Evolutionary conservation across 2,329 filamentous ascomycete genomes (phyloP).

Genomic region (Pezicula radicicola): DNA sequence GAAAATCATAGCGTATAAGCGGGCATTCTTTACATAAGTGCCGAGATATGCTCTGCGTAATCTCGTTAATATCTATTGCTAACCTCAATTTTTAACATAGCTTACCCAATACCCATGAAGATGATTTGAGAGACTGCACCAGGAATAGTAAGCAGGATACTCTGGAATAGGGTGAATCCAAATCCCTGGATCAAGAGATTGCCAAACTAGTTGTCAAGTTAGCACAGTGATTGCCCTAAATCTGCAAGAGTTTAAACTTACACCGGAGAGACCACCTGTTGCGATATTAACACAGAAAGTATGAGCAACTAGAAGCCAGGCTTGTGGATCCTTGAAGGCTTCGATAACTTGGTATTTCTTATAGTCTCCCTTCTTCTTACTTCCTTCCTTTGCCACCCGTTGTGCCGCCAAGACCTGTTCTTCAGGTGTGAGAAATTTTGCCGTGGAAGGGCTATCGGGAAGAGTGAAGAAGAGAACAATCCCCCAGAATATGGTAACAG

Average conservation of each 20-base stretch:
- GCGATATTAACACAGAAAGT: constrained; percentile 43
- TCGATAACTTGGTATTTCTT: constrained; percentile 47
- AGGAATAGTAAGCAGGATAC: not conserved
- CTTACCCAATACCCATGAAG: not conserved
- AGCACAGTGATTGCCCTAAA: constrained; percentile 11
- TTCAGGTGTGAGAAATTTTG: constrained; percentile 34
- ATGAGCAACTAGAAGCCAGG: constrained; percentile 53
- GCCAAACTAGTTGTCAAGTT: constrained; percentile 31
- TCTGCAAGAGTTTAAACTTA: no score
- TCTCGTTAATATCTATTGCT: not conserved
- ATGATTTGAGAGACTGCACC: not conserved
- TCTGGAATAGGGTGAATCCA: constrained; percentile 21
- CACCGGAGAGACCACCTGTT: constrained; percentile 33
- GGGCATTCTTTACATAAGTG: not conserved
- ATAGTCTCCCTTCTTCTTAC: constrained; percentile 36
- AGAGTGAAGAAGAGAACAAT: constrained; percentile 35
- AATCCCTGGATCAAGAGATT: constrained; percentile 27
- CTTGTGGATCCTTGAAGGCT: constrained; percentile 53
- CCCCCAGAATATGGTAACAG: constrained; percentile 37
- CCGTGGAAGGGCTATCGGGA: constrained; percentile 33
- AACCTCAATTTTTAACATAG: not conserved
- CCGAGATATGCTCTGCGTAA: not conserved
- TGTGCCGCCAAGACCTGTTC: constrained; percentile 37
- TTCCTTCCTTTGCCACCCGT: constrained; percentile 33
- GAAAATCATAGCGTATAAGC: not conserved